Conservation (phyloP, 345 rosid genomes). For the Pistacia integerrima region DNA sequence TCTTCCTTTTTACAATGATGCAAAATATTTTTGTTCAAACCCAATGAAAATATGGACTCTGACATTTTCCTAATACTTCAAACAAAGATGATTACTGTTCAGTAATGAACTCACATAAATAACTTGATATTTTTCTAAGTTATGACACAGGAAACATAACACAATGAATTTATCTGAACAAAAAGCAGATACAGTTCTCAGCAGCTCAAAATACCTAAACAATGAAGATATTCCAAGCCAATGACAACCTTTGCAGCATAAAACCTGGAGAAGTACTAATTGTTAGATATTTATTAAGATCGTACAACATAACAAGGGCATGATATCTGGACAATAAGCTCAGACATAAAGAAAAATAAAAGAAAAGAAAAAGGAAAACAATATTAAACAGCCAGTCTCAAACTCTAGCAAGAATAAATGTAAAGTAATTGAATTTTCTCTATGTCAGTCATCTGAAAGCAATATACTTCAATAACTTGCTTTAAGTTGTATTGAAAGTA, state of each 20-base stretch:
- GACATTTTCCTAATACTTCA: background rate
- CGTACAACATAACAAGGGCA: background rate
- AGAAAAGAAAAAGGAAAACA: background rate
- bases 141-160: background rate
- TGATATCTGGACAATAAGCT: background rate
- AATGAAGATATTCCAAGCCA: conserved; percentile 93
- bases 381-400: background rate
- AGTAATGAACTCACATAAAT: background rate
- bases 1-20: background rate
- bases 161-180: background rate
- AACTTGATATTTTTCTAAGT: background rate
- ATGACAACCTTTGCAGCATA: conserved; percentile 89
- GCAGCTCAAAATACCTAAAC: conserved; percentile 65
- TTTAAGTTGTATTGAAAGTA: background rate
- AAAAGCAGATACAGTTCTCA: background rate
- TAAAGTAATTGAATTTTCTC: background rate
- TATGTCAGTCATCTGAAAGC: conserved; percentile 7
- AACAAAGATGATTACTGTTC: background rate
- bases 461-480: background rate
- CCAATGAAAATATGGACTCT: background rate
- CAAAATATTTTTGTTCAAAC: background rate
- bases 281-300: conserved; percentile 6
- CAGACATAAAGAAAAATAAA: background rate
- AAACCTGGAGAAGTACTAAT: conserved; percentile 58
- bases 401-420: conserved; percentile 12